Evolutionary conservation across 2,329 filamentous ascomycete genomes (phyloP).

Genomic region (Kalmusia sp.): DNA sequence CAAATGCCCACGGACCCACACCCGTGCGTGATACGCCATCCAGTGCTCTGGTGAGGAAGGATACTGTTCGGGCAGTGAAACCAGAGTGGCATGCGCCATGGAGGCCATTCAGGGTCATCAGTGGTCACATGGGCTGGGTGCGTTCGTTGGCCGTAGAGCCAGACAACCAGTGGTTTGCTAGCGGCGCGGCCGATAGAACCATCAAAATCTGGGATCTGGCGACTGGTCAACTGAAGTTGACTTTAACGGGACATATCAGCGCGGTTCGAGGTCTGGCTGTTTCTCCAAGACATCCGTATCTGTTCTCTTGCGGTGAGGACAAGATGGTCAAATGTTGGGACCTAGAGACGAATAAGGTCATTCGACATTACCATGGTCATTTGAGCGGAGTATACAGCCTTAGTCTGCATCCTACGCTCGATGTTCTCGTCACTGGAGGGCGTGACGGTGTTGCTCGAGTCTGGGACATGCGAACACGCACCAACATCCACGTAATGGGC

Average conservation of each 20-base stretch:
- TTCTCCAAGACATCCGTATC: constrained; percentile 90
- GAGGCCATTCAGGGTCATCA: constrained; percentile 98
- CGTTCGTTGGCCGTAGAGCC: constrained; percentile 77
- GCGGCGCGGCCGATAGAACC: constrained; percentile 90
- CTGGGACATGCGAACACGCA: constrained; percentile 73
- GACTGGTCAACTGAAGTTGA: constrained; percentile 62
- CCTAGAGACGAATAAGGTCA: constrained; percentile 97
- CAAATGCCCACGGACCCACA: constrained; percentile 64
- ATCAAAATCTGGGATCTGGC: constrained; percentile 99
- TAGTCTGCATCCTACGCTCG: constrained; percentile 89
- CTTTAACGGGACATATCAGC: constrained; percentile 39
- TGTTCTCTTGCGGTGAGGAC: constrained; percentile 97
- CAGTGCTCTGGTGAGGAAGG: constrained; percentile 67
- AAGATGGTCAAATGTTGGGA: constrained; percentile 99
- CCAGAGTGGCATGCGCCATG: constrained; percentile 98
- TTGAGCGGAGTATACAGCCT: constrained; percentile 94
- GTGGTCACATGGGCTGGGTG: constrained; percentile 96
- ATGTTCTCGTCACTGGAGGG: constrained; percentile 93
- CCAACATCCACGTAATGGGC: constrained; percentile 90
- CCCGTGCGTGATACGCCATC: constrained; percentile 58
- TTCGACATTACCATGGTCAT: constrained; percentile 88
- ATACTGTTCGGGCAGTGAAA: constrained; percentile 71
- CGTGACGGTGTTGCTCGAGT: constrained; percentile 78
- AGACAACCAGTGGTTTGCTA: constrained; percentile 97
- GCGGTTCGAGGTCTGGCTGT: constrained; percentile 75